phyloP scores from a whole-genome alignment of 176 grass and related monocot species.

The Zizania latifolia region DNA sequence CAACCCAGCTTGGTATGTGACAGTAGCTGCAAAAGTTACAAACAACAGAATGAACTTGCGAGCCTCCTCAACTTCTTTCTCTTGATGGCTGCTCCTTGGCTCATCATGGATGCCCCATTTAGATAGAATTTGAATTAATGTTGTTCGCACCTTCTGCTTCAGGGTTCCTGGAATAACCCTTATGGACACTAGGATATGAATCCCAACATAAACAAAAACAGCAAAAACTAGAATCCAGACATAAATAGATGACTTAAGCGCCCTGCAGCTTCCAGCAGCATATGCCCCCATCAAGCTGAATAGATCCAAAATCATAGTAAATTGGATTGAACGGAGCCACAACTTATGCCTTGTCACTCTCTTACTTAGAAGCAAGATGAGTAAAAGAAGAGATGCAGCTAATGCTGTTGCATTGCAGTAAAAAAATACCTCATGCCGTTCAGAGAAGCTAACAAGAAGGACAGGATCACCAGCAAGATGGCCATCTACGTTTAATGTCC shows the following conservation, averaged over 20 bases:
- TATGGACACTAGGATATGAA: slow-evolving; percentile 27
- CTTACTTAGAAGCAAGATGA: slow-evolving; percentile 55
- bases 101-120: background rate
- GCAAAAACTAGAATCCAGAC: slow-evolving; percentile 34
- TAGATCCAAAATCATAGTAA: slow-evolving; percentile 44
- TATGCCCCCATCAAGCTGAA: slow-evolving; percentile 51
- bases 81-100: background rate
- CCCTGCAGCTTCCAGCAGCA: slow-evolving; percentile 45
- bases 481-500: background rate
- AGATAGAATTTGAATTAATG: background rate
- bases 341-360: slow-evolving; percentile 1
- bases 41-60: slow-evolving; percentile 47
- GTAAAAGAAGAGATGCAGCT: slow-evolving; percentile 44
- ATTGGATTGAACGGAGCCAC: slow-evolving; percentile 37
- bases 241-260: slow-evolving; percentile 30
- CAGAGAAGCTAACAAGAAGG: background rate
- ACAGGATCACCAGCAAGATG: slow-evolving; percentile 32
- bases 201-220: slow-evolving; percentile 31
- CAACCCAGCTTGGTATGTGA: slow-evolving; percentile 49
- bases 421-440: slow-evolving; percentile 32
- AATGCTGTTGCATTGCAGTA: slow-evolving; percentile 48
- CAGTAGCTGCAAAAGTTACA: slow-evolving; percentile 31
- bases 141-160: background rate
- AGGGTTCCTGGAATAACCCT: slow-evolving; percentile 10
- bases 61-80: slow-evolving; percentile 10